Evolutionary conservation across 331 rosid genomes (phyloP).

Genomic region (Saraca asoca): DNA sequence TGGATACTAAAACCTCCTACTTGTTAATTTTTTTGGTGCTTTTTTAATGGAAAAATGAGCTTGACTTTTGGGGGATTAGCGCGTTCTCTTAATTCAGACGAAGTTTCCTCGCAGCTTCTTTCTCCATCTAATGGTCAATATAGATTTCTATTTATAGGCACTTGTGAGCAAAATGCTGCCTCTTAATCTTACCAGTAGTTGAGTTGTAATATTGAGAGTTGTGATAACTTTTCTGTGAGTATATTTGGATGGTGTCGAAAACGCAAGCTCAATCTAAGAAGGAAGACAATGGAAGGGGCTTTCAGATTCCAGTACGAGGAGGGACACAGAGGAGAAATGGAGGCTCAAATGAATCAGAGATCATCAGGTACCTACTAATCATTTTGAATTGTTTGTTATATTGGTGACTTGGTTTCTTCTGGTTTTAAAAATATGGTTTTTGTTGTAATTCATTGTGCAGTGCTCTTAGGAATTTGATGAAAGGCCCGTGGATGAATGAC

Average conservation of each 20-base stretch:
- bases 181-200: neutral
- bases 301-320: conserved; percentile 27
- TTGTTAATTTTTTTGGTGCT: conserved; percentile 4
- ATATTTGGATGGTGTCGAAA: conserved; percentile 52
- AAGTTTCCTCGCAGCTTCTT: conserved; percentile 43
- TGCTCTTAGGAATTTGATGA: conserved; percentile 38
- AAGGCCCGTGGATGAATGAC: conserved; percentile 12
- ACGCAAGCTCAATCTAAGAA: conserved; percentile 28
- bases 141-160: neutral
- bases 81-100: conserved; percentile 29
- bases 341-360: conserved; percentile 29
- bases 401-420: neutral
- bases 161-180: neutral
- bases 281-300: neutral
- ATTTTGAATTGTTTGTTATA: neutral
- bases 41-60: neutral
- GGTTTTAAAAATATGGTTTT: conserved; percentile 6
- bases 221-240: conserved; percentile 2
- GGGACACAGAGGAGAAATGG: conserved; percentile 34
- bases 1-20: conserved; percentile 4
- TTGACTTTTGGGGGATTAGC: conserved; percentile 45
- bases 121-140: conserved; percentile 9
- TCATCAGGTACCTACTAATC: conserved; percentile 30
- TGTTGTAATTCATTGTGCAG: conserved; percentile 47
- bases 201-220: conserved; percentile 10